Percentiles rank a stretch among this genome's conserved stretches.
phyloP scores from a whole-genome alignment of 768 basidiomycete genomes.

The Mycena kentingensis region DNA sequence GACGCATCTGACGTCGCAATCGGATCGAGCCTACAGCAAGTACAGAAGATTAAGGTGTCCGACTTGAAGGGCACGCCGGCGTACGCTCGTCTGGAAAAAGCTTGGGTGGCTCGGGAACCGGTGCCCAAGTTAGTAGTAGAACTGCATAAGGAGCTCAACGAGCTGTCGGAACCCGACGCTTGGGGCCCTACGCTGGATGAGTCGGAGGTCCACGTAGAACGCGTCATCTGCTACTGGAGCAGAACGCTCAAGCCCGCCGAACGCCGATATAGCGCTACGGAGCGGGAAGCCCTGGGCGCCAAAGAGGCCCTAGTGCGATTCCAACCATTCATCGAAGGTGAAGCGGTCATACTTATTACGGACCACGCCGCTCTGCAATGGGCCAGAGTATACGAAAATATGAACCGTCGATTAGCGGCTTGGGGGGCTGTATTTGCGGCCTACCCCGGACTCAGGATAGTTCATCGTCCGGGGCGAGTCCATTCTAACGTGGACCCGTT shows the following conservation, averaged over 20 bases:
- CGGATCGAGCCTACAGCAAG: constrained; percentile 33
- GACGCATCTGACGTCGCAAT: constrained; percentile 37
- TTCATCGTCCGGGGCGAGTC: constrained; percentile 29
- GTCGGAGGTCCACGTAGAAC: constrained; percentile 24
- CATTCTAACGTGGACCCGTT: constrained; percentile 28
- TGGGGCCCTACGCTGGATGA: constrained; percentile 9
- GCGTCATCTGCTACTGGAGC: constrained; percentile 29
- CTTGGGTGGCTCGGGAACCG: constrained; percentile 16
- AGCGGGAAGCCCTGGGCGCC: no score
- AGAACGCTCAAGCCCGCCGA: constrained; percentile 12
- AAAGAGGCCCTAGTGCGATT: no score
- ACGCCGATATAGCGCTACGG: no score
- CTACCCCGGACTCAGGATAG: constrained; percentile 27
- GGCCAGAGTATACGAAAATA: constrained; percentile 13
- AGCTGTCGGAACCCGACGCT: background rate
- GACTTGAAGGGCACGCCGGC: constrained; percentile 32
- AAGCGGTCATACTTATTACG: background rate
- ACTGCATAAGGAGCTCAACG: background rate
- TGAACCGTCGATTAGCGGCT: constrained; percentile 19
- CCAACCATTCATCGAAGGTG: background rate
- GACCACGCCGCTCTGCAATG: constrained; percentile 21
- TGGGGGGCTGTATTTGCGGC: constrained; percentile 32
- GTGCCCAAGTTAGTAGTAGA: constrained; percentile 26
- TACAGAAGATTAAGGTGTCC: constrained; percentile 27
- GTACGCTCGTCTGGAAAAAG: constrained; percentile 27